Evolutionary conservation across 305 asterid species (phyloP).

Genomic region (Ilex paraguariensis): DNA sequence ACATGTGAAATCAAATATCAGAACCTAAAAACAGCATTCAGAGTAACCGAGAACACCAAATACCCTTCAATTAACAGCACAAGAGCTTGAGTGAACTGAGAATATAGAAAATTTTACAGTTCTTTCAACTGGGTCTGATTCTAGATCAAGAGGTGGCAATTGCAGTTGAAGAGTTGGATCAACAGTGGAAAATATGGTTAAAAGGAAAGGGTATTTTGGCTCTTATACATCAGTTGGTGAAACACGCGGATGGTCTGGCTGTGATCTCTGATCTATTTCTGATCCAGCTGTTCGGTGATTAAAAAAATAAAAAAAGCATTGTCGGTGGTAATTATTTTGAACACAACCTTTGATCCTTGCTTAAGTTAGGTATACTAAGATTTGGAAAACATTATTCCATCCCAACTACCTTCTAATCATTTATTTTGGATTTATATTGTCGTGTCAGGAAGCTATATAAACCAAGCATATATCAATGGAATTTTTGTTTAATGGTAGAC

Average conservation of each 20-base stretch:
- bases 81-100: conserved; percentile 12
- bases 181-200: conserved; percentile 17
- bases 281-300: conserved; percentile 6
- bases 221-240: conserved; percentile 9
- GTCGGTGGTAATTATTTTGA: no score
- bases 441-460: no score
- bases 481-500: no score
- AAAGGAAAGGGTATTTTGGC: conserved; percentile 25
- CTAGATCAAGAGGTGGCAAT: conserved; percentile 4
- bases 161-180: conserved; percentile 21
- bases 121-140: conserved; percentile 28
- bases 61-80: conserved; percentile 11
- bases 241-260: conserved; percentile 14
- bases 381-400: no score
- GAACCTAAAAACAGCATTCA: no score
- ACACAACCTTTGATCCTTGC: no score
- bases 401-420: no score
- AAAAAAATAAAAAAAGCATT: no score
- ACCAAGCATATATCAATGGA: no score
- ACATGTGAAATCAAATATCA: no score
- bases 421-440: no score
- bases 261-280: conserved; percentile 23
- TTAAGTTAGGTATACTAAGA: no score
- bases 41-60: conserved; percentile 18
- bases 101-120: conserved; percentile 24